Percentiles rank a stretch among this genome's conserved stretches.
Evolutionary conservation across 371 early-diverging fungal species (phyloP).

Genomic region (Syncephalastrum sp.): DNA sequence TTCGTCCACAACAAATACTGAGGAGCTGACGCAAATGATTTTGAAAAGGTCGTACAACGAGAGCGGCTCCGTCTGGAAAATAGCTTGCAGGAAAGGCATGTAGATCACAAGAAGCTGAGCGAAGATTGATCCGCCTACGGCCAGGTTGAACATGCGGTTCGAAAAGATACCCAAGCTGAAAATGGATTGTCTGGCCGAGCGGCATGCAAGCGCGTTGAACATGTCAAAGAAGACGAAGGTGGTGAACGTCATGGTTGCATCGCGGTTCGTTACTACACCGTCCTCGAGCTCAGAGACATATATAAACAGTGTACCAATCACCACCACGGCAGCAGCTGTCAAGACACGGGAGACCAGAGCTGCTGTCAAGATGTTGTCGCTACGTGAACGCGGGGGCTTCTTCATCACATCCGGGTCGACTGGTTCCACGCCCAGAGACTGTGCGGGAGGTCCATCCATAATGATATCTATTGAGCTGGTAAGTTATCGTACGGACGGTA

Average conservation of each 20-base stretch:
- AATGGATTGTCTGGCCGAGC: conserved; percentile 83
- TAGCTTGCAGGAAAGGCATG: conserved; percentile 84
- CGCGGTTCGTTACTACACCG: conserved; percentile 72
- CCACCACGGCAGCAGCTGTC: conserved; percentile 78
- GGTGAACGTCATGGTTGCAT: conserved; percentile 97
- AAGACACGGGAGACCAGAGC: conserved; percentile 75
- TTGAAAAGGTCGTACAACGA: conserved; percentile 67
- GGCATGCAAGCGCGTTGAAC: conserved; percentile 92
- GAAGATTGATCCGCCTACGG: conserved; percentile 77
- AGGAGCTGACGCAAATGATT: conserved; percentile 64
- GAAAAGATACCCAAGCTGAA: conserved; percentile 78
- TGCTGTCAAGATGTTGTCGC: conserved; percentile 76
- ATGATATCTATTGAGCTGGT: conserved; percentile 65
- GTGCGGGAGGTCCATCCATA: conserved; percentile 94
- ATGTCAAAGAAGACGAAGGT: conserved; percentile 95
- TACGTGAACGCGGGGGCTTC: conserved; percentile 76
- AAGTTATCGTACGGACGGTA: not conserved
- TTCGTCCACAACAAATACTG: conserved; percentile 85
- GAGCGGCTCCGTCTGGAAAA: conserved; percentile 91
- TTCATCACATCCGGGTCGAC: conserved; percentile 83
- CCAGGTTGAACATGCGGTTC: conserved; percentile 86
- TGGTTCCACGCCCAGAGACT: conserved; percentile 86
- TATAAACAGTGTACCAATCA: conserved; percentile 84
- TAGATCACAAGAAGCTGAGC: conserved; percentile 90
- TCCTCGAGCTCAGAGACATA: conserved; percentile 79